These are phyloP conservation scores for Prunella vulgaris DNA, from an alignment of 257 asterid species.

Conservation along the genomic window DNA sequence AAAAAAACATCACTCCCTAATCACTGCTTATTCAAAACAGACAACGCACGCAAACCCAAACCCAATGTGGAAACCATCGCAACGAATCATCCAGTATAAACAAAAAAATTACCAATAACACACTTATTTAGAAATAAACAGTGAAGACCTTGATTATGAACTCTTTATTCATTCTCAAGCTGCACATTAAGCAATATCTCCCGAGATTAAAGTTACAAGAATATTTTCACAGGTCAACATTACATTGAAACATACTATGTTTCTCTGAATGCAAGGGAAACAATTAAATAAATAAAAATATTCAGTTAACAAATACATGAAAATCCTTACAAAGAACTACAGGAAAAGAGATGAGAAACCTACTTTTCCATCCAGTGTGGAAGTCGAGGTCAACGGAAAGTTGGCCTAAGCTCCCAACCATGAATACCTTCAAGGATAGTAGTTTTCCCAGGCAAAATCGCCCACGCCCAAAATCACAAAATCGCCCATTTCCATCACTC, in stretches of 20 bases:
- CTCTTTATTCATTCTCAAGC: background rate
- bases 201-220: background rate
- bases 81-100: too few species aligned
- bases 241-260: background rate
- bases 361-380: slow-evolving; percentile 99
- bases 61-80: too few species aligned
- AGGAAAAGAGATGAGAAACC: slow-evolving; percentile 24
- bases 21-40: too few species aligned
- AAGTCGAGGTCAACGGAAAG: slow-evolving; percentile 91
- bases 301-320: background rate
- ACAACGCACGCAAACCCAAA: too few species aligned
- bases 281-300: background rate
- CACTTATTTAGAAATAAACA: background rate
- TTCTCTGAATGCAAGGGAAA: background rate
- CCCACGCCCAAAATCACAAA: too few species aligned
- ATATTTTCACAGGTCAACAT: background rate
- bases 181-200: background rate
- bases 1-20: too few species aligned
- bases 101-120: background rate
- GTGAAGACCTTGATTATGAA: too few species aligned
- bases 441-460: slow-evolving; percentile 88
- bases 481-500: too few species aligned
- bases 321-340: background rate
- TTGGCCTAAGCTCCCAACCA: slow-evolving; percentile 99
- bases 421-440: slow-evolving; percentile 94